phyloP scores from a whole-genome alignment of 495 filamentous ascomycete genomes.

The Recurvomyces mirabilis region DNA sequence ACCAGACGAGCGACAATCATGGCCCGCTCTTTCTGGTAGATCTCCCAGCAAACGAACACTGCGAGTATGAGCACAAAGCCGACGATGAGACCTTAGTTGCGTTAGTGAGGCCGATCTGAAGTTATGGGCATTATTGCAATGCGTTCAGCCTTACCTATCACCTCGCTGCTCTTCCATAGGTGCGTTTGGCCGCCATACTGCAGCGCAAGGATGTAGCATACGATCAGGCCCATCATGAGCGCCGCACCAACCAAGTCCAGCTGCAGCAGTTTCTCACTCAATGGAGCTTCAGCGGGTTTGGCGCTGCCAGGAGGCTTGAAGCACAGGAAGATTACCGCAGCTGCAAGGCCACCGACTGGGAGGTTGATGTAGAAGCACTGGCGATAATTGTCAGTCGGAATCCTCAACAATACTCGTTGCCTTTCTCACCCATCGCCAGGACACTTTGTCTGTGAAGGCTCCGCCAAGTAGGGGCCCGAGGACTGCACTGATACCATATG shows the following conservation, averaged over 20 bases:
- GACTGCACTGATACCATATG: conserved; percentile 33
- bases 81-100: conserved; percentile 36
- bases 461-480: conserved; percentile 41
- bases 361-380: conserved; percentile 48
- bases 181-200: conserved; percentile 24
- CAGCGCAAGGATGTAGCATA: conserved; percentile 21
- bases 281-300: conserved; percentile 18
- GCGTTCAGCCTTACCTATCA: too few relatives aligned
- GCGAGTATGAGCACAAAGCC: conserved; percentile 23
- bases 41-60: not conserved
- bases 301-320: conserved; percentile 27
- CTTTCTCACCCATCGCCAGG: conserved; percentile 44
- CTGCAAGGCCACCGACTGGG: conserved; percentile 37
- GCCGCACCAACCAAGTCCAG: conserved; percentile 21
- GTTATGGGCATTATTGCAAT: too few relatives aligned
- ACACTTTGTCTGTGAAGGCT: conserved; percentile 34
- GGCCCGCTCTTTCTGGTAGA: not conserved
- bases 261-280: conserved; percentile 24
- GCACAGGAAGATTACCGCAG: conserved; percentile 33
- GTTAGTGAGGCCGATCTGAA: too few relatives aligned
- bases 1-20: conserved; percentile 37
- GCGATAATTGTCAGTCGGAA: too few relatives aligned
- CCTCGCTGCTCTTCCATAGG: conserved; percentile 26
- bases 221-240: conserved; percentile 18
- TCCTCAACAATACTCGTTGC: conserved; percentile 34